These are phyloP conservation scores for Podaxis sp. DNA, from an alignment of 768 basidiomycete genomes.

Conservation along the genomic window DNA sequence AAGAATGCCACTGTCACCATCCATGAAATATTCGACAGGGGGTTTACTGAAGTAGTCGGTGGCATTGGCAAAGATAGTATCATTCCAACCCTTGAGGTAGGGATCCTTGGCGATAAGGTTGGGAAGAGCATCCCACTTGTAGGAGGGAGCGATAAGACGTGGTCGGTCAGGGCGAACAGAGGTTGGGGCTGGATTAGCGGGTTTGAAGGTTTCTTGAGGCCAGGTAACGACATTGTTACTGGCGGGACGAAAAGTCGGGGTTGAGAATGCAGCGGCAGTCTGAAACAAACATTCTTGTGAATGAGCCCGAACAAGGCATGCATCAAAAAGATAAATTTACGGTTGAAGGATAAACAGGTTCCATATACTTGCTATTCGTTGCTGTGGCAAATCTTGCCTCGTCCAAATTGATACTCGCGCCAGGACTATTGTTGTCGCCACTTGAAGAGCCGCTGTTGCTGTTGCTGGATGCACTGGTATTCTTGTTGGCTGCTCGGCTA, in stretches of 20 bases:
- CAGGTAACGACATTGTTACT: slow-evolving; percentile 49
- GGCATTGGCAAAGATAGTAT: slow-evolving; percentile 87
- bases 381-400: slow-evolving; percentile 70
- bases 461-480: slow-evolving; percentile 27
- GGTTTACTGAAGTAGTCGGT: slow-evolving; percentile 60
- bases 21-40: slow-evolving; percentile 70
- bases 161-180: slow-evolving; percentile 77
- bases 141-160: slow-evolving; percentile 84
- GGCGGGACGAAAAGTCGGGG: slow-evolving; percentile 68
- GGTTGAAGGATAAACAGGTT: slow-evolving; percentile 86
- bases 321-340: slow-evolving; percentile 48
- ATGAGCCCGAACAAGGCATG: not conserved
- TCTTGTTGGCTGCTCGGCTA: slow-evolving; percentile 46
- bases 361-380: slow-evolving; percentile 75
- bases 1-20: slow-evolving; percentile 88
- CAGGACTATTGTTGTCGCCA: slow-evolving; percentile 49
- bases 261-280: slow-evolving; percentile 70
- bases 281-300: slow-evolving; percentile 25
- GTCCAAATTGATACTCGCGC: slow-evolving; percentile 56
- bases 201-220: slow-evolving; percentile 78
- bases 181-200: slow-evolving; percentile 59
- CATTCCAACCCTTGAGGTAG: slow-evolving; percentile 88
- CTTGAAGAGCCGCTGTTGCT: slow-evolving; percentile 42
- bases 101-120: slow-evolving; percentile 76
- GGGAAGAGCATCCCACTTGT: slow-evolving; percentile 88